phyloP scores from a whole-genome alignment of 768 basidiomycete species.

The Boletus rufocinnamomeus region DNA sequence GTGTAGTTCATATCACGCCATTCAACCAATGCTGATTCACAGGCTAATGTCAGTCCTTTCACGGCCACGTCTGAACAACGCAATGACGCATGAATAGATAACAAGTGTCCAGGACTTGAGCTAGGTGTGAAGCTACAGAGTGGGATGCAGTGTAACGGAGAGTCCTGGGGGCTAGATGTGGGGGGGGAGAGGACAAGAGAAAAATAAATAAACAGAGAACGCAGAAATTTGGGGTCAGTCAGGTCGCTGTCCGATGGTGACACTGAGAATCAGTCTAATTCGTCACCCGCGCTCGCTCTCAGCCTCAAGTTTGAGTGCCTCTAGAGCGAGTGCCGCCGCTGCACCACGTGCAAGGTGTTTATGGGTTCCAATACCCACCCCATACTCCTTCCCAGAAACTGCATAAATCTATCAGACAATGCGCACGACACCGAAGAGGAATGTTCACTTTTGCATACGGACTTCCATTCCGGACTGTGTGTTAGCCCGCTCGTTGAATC shows the following conservation, averaged over 20 bases:
- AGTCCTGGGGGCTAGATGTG: background rate
- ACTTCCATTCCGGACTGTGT: slow-evolving; percentile 55
- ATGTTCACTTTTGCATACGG: slow-evolving; percentile 56
- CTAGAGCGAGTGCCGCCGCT: slow-evolving; percentile 38
- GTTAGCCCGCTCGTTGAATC: slow-evolving; percentile 47
- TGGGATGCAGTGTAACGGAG: background rate
- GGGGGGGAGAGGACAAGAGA: background rate
- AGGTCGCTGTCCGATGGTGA: background rate
- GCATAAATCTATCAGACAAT: slow-evolving; percentile 16
- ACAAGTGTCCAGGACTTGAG: slow-evolving; percentile 8
- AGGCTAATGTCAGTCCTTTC: slow-evolving; percentile 9
- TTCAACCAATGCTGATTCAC: slow-evolving; percentile 1
- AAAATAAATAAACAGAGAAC: slow-evolving; percentile 11
- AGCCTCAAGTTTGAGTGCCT: slow-evolving; percentile 34
- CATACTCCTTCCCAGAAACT: slow-evolving; percentile 56
- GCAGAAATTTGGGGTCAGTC: background rate
- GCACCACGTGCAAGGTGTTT: slow-evolving; percentile 54
- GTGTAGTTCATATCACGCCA: slow-evolving; percentile 16
- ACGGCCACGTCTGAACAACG: slow-evolving; percentile 4
- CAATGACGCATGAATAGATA: slow-evolving; percentile 13
- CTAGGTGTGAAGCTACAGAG: slow-evolving; percentile 12
- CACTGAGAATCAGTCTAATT: slow-evolving; percentile 1
- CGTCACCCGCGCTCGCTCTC: slow-evolving; percentile 20
- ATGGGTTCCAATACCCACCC: slow-evolving; percentile 49
- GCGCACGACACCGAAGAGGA: slow-evolving; percentile 8